Evolutionary conservation across 2,329 filamentous ascomycete species (phyloP).

Genomic region (Aureobasidium melanogenum): DNA sequence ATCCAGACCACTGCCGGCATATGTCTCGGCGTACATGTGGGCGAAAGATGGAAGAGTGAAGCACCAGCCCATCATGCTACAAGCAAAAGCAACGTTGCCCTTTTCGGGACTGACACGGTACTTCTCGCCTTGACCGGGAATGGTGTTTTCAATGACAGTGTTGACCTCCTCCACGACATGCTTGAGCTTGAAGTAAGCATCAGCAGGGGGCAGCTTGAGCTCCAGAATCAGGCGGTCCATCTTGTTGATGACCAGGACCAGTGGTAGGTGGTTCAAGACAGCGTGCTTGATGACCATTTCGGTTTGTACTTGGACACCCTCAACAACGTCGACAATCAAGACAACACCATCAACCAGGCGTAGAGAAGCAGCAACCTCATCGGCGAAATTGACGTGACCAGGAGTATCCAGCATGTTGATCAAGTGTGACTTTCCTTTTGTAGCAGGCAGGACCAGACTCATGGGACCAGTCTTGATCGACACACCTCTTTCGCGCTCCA

Average conservation of each 20-base stretch:
- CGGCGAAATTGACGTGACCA: slow-evolving; percentile 96
- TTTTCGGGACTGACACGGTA: slow-evolving; percentile 86
- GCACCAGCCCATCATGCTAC: slow-evolving; percentile 89
- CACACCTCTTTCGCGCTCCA: slow-evolving; percentile 81
- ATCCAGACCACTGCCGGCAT: slow-evolving; percentile 51
- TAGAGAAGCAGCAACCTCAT: slow-evolving; percentile 84
- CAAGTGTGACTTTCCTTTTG: slow-evolving; percentile 88
- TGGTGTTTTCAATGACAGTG: slow-evolving; percentile 79
- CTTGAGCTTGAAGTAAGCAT: slow-evolving; percentile 98
- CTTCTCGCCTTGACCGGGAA: slow-evolving; percentile 70
- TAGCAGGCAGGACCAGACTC: slow-evolving; percentile 81
- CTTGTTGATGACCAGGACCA: slow-evolving; percentile 93
- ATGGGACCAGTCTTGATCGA: slow-evolving; percentile 92
- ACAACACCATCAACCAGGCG: slow-evolving; percentile 87
- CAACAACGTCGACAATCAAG: slow-evolving; percentile 88
- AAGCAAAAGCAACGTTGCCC: slow-evolving; percentile 96
- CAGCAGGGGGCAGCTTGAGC: slow-evolving; percentile 83
- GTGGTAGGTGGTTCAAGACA: slow-evolving; percentile 76
- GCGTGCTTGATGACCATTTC: slow-evolving; percentile 97
- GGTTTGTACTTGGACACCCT: slow-evolving; percentile 97
- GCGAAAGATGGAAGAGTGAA: slow-evolving; percentile 92
- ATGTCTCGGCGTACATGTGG: slow-evolving; percentile 89
- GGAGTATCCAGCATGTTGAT: slow-evolving; percentile 94
- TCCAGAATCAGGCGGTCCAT: slow-evolving; percentile 93
- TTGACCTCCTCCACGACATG: slow-evolving; percentile 99